These are phyloP conservation scores for Aspergillus affinis DNA, from an alignment of 495 filamentous ascomycete genomes.

Conservation along the genomic window DNA sequence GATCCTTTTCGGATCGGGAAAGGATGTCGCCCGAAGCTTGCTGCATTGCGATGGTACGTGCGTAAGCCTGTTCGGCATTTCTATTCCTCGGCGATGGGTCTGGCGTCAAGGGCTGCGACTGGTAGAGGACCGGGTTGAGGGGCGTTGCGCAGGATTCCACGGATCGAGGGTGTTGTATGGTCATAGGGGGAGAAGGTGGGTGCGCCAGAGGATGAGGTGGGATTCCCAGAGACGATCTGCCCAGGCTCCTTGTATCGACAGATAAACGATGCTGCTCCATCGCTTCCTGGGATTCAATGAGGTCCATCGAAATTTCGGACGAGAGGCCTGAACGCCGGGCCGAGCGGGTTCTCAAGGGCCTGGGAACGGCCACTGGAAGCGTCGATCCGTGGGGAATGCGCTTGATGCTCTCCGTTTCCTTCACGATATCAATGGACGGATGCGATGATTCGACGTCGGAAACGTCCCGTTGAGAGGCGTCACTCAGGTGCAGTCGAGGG, in stretches of 20 bases:
- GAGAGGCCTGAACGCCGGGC: slow-evolving; percentile 69
- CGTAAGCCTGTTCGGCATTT: slow-evolving; percentile 16
- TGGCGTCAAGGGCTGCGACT: slow-evolving; percentile 49
- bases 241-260: slow-evolving; percentile 33
- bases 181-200: slow-evolving; percentile 78
- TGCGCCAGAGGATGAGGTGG: slow-evolving; percentile 67
- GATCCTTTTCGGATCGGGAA: slow-evolving; percentile 37
- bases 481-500: slow-evolving; percentile 24
- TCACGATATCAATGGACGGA: slow-evolving; percentile 54
- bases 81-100: slow-evolving; percentile 48
- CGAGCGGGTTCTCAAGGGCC: slow-evolving; percentile 63
- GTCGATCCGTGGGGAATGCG: slow-evolving; percentile 49
- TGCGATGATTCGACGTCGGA: slow-evolving; percentile 43
- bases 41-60: slow-evolving; percentile 27
- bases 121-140: slow-evolving; percentile 39
- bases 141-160: slow-evolving; percentile 40
- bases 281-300: slow-evolving; percentile 51
- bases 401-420: slow-evolving; percentile 57
- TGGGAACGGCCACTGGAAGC: slow-evolving; percentile 35
- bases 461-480: slow-evolving; percentile 28
- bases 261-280: slow-evolving; percentile 34
- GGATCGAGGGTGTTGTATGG: slow-evolving; percentile 59
- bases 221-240: slow-evolving; percentile 49
- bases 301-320: slow-evolving; percentile 75
- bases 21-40: slow-evolving; percentile 41